These are phyloP conservation scores for Verticillium tricorpus DNA, from an alignment of 2,329 filamentous ascomycete species.

Conservation along the genomic window DNA sequence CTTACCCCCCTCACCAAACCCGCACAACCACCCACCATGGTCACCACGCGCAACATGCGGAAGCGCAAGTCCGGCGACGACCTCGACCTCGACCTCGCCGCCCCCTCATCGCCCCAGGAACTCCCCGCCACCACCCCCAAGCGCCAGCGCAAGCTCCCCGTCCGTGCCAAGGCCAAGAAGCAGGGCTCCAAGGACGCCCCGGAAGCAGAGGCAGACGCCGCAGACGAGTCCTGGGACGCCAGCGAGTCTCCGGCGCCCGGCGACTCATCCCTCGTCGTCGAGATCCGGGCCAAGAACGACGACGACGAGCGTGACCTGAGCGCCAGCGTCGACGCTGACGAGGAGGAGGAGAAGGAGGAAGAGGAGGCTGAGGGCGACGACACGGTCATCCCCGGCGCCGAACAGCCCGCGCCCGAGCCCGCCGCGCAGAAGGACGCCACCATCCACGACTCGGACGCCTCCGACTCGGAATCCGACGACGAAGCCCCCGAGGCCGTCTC, in stretches of 20 bases:
- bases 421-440: constrained; percentile 4
- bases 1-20: not conserved
- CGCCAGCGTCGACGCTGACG: not conserved
- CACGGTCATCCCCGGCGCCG: constrained; percentile 3
- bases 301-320: not conserved
- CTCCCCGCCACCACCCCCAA: constrained; percentile 2
- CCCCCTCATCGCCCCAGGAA: not conserved
- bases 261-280: not conserved
- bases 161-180: constrained; percentile 6
- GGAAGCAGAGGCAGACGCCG: not conserved
- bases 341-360: not conserved
- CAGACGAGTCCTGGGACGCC: not conserved
- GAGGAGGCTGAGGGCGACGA: constrained; percentile 1
- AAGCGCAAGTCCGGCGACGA: constrained; percentile 1
- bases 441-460: constrained; percentile 9
- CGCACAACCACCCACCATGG: not conserved
- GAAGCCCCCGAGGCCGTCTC: constrained; percentile 56
- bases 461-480: constrained; percentile 46
- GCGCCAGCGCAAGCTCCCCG: constrained; percentile 13
- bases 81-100: not conserved
- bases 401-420: constrained; percentile 9
- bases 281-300: not conserved
- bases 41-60: constrained; percentile 4
- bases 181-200: not conserved
- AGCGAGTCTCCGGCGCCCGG: constrained; percentile 6